Base-by-base conservation (phyloP, 139 green algal genomes). In the Chlamydomonas urium region DNA sequence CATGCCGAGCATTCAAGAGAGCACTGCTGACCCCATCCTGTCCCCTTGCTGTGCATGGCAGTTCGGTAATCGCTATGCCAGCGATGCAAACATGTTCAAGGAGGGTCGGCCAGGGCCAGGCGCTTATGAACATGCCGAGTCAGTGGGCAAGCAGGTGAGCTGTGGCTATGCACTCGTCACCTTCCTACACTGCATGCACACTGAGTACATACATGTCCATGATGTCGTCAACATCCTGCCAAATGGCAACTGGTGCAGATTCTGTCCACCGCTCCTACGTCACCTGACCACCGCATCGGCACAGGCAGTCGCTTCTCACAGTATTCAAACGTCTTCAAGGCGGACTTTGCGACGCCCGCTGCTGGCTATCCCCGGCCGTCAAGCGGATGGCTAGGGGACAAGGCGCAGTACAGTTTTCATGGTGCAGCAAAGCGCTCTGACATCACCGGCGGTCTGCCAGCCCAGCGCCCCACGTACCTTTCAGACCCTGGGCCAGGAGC, bases 401-500 rank as follows among this genome's bases (percentile, higher is more conserved):
- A 71, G 0, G 74, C 79, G 17, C 72, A 69, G 24, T 76, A 74
- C 59, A 73, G 65, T 2, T 79, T 85, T 60, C 74, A 85, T 38
- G 79, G 79, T 23, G 45, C 61, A 42, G 73, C 45, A 24, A 59
- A 42, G n/a, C 76, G 80, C 14, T 57, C 76, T 4, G 69, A 83
- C 71, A 65, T 86, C 10, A 36, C 47, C 24, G 69, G 63, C 17
- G 80, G 80, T 5, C 47, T 83, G 38, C 65, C 69, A 5, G 76
- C 69, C 28, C 57, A 73, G 23, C 66, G 29, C 17, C 73, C 76
- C 1, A 73, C 76, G 0, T 66, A 32, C 45, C 8, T 69, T 5
- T n/a, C 68, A 3, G 60, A 75, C 73, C 80, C 80, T n/a, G 80
- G 80, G 26, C 76, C 80, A n/a, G 80, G 80, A 33, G 75, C 58